Conservation (phyloP, 352 stramenopile species). For the Paralagenidium karlingii region DNA sequence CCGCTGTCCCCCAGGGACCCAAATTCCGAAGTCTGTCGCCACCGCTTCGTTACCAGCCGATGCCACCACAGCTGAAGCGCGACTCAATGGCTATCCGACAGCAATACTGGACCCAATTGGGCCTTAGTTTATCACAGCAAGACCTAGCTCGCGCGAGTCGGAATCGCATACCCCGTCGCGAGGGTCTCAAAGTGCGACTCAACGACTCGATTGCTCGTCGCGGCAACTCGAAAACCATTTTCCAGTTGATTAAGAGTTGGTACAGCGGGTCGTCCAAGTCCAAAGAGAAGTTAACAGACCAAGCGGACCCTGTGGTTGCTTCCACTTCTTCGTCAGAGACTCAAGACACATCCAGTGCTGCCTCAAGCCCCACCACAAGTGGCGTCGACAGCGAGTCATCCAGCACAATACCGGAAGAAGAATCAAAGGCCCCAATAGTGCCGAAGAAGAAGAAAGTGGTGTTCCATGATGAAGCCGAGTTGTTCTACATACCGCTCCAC, state of each 20-base stretch:
- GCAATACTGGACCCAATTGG: conserved; percentile 80
- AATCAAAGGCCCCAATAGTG: conserved; percentile 3
- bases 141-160: conserved; percentile 72
- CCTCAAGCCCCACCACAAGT: background rate
- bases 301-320: background rate
- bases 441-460: conserved; percentile 25
- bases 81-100: conserved; percentile 75
- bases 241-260: conserved; percentile 76
- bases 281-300: conserved; percentile 9
- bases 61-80: conserved; percentile 34
- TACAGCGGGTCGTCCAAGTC: conserved; percentile 29
- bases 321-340: background rate
- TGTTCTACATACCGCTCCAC: conserved; percentile 80
- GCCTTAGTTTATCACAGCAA: conserved; percentile 63
- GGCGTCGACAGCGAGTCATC: background rate
- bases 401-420: background rate
- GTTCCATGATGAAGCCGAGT: conserved; percentile 66
- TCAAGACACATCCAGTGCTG: background rate
- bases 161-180: conserved; percentile 38
- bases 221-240: conserved; percentile 43
- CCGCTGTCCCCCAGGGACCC: no score
- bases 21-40: conserved; percentile 45
- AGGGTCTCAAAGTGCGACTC: conserved; percentile 61
- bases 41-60: conserved; percentile 9
- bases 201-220: conserved; percentile 43